Evolutionary conservation across 176 grass and related monocot genomes (phyloP), one percentile per base, ranked within the genome.

Genomic region (Bromus sterilis): DNA sequence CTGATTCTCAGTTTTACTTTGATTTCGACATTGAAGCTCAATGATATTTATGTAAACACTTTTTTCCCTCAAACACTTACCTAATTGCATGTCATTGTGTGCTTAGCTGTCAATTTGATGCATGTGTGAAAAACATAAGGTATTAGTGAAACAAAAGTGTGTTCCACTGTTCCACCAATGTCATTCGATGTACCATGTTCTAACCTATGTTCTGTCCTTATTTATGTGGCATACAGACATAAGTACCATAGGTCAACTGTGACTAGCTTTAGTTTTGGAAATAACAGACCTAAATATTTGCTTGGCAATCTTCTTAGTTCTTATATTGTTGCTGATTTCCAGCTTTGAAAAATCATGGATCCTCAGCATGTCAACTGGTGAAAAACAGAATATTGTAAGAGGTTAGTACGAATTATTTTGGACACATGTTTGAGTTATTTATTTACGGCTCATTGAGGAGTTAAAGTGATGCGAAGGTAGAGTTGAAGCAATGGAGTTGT

Each of bases 291-390:
- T 77, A 20, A 35, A 4, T 58, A 57, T 12, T 56, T 74, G 1
- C 16, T 75, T 66, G 15, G 6, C 25, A 75, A 44, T 78, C 21
- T 83, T 80, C 25, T 36, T 86, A 57, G 56, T 80, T 51, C 72
- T 67, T 77, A 84, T 34, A 75, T 55, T 72, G 42, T 77, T 44
- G 36, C 56, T 59, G 6, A 75, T 82, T 70, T 89, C 28, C 76
- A 93, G 90, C 56, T 94, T 94, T 88, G 90, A 93, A 78, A 77
- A 71, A 51, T 83, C 76, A n/a, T 94, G 88, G 95, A 77, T 91
- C 55, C 66, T 95, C 66, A 92, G 72, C 51, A 85, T 82, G 70
- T 86, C 76, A 86, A 89, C 86, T 82, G 88, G 95, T 46, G 56
- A 90, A 37, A 83, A 91, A 56, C 86, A 65, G 44, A 73, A 86